A percentile compares a stretch with the other conserved stretches of the same genome.
Conservation (phyloP, 2,329 filamentous ascomycete genomes). For the Juglanconis oblonga region DNA sequence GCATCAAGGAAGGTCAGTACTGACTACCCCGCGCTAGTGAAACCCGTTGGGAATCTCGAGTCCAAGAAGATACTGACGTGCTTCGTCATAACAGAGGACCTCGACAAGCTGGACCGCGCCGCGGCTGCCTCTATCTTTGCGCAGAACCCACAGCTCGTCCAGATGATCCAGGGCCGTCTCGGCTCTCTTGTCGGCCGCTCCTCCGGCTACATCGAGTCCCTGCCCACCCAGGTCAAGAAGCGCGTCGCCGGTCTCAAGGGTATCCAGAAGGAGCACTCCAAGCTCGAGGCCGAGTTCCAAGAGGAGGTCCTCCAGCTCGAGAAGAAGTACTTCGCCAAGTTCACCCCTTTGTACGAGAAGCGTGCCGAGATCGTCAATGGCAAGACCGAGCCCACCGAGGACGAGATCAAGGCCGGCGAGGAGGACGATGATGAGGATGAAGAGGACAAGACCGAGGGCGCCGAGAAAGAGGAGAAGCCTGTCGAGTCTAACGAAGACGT, state of each 20-base stretch:
- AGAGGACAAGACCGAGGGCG: conserved; percentile 39
- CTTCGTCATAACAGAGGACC: conserved; percentile 63
- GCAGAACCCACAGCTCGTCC: conserved; percentile 89
- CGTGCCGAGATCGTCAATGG: conserved; percentile 93
- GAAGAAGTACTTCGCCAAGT: conserved; percentile 99
- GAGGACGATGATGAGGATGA: conserved; percentile 69
- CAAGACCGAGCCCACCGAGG: conserved; percentile 76
- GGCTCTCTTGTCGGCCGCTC: conserved; percentile 90
- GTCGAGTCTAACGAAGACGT: conserved; percentile 54
- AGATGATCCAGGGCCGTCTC: conserved; percentile 97
- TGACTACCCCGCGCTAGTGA: conserved; percentile 11
- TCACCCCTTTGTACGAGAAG: conserved; percentile 95
- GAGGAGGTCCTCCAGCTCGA: conserved; percentile 96
- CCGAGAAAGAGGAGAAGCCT: conserved; percentile 56
- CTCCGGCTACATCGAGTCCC: conserved; percentile 96
- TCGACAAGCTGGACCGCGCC: conserved; percentile 79
- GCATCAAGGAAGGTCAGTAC: conserved; percentile 91
- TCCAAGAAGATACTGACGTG: conserved; percentile 18
- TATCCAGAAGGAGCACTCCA: conserved; percentile 97
- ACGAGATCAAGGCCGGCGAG: conserved; percentile 84
- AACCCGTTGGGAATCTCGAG: background rate
- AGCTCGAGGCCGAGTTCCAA: conserved; percentile 97
- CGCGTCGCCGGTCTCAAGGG: conserved; percentile 95
- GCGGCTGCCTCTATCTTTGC: conserved; percentile 91
- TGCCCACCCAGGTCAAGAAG: conserved; percentile 83